These are phyloP conservation scores for Tylopilus cervinicoccineus DNA, from an alignment of 768 basidiomycete species.

Conservation along the genomic window DNA sequence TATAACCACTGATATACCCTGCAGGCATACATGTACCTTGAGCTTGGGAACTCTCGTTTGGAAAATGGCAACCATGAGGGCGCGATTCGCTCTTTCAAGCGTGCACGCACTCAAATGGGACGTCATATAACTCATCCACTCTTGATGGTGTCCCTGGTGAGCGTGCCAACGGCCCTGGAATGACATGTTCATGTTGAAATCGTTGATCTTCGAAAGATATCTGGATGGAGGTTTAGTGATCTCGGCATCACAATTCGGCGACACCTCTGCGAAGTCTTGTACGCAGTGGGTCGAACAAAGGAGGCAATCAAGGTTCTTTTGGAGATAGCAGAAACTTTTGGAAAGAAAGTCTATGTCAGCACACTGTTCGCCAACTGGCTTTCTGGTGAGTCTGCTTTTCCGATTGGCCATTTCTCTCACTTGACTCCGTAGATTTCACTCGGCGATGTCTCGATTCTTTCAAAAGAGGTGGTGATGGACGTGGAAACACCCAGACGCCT, in stretches of 20 bases:
- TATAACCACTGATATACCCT: background rate
- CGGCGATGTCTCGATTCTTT: background rate
- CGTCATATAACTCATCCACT: background rate
- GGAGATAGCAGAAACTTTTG: background rate
- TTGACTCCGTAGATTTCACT: background rate
- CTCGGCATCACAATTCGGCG: background rate
- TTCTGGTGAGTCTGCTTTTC: background rate
- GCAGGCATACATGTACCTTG: background rate
- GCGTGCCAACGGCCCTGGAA: background rate
- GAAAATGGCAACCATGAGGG: background rate
- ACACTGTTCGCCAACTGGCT: background rate
- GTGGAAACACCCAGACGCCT: too few species aligned
- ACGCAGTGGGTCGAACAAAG: background rate
- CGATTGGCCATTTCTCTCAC: too few species aligned
- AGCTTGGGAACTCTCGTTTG: background rate
- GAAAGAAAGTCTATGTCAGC: background rate
- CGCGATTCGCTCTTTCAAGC: background rate
- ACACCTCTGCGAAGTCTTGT: background rate
- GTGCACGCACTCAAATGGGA: background rate
- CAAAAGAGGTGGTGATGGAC: too few species aligned
- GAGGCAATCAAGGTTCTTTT: background rate
- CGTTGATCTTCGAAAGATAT: background rate
- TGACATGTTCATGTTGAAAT: background rate
- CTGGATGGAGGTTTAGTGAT: background rate
- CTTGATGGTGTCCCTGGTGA: background rate